These are phyloP conservation scores for Arthrobotrys pseudoclavata DNA, from an alignment of 2,329 filamentous ascomycete genomes.

Conservation along the genomic window DNA sequence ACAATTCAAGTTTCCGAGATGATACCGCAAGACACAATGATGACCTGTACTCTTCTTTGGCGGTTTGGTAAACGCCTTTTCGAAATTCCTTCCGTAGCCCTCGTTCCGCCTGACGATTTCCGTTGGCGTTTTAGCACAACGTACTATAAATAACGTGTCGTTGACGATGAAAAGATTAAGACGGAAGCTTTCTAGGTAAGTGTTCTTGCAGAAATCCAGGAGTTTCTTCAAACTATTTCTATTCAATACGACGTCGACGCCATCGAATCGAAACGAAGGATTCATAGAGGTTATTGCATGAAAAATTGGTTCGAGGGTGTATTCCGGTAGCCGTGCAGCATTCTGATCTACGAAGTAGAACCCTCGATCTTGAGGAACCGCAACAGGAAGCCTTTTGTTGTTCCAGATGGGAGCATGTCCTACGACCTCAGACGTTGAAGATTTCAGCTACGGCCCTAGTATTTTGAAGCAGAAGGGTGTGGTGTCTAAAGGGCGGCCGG, in stretches of 20 bases:
- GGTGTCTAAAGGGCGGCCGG: too few species aligned
- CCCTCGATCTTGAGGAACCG: background rate
- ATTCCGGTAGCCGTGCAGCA: conserved; percentile 63
- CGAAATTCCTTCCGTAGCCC: background rate
- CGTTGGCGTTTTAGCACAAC: background rate
- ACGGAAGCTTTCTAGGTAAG: conserved; percentile 22
- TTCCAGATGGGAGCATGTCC: background rate
- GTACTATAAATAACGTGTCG: background rate
- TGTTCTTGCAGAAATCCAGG: conserved; percentile 61
- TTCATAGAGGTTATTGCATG: conserved; percentile 61
- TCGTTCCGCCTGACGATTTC: background rate
- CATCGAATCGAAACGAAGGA: conserved; percentile 61
- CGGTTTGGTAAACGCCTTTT: conserved; percentile 5
- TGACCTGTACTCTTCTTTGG: conserved; percentile 62
- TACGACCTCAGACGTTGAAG: background rate
- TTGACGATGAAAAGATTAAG: background rate
- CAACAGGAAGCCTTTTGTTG: background rate
- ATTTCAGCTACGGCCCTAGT: background rate
- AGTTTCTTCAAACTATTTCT: conserved; percentile 64
- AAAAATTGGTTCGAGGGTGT: conserved; percentile 63
- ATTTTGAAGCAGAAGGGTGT: background rate
- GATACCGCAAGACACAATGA: conserved; percentile 63
- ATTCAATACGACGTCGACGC: conserved; percentile 64
- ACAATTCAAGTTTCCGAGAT: conserved; percentile 62
- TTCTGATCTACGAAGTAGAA: conserved; percentile 64